Conservation (phyloP, 1,284 basidiomycete species). For the Cryptococcus hybrid region DNA sequence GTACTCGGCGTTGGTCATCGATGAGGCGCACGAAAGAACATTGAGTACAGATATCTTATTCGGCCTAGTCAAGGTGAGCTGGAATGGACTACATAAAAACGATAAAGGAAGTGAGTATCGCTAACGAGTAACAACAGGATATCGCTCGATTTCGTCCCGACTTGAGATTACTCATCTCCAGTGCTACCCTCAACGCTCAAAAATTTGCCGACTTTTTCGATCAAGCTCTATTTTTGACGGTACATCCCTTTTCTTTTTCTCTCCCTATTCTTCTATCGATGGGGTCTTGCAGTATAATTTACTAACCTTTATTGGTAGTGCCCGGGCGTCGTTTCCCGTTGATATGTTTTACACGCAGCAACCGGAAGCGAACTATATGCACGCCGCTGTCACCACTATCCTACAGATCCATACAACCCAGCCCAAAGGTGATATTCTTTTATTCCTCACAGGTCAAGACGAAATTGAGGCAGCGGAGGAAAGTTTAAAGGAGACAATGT, state of each 20-base stretch:
- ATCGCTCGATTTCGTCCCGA: slow-evolving; percentile 96
- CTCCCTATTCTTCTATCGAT: background rate
- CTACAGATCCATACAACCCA: slow-evolving; percentile 99
- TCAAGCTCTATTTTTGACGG: slow-evolving; percentile 86
- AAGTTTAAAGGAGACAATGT: slow-evolving; percentile 90
- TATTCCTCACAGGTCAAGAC: slow-evolving; percentile 98
- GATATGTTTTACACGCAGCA: slow-evolving; percentile 98
- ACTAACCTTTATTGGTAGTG: slow-evolving; percentile 55
- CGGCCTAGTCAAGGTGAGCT: slow-evolving; percentile 88
- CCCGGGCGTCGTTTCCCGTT: slow-evolving; percentile 95
- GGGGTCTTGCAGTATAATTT: background rate
- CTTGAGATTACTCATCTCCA: slow-evolving; percentile 84
- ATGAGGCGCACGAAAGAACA: slow-evolving; percentile 95
- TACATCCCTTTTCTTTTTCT: slow-evolving; percentile 46
- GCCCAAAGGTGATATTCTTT: slow-evolving; percentile 95
- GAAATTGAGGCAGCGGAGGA: slow-evolving; percentile 98
- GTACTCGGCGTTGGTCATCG: slow-evolving; percentile 90
- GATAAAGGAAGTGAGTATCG: too few relatives aligned
- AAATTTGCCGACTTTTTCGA: slow-evolving; percentile 98
- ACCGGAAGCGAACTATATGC: slow-evolving; percentile 96
- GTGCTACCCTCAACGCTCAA: slow-evolving; percentile 94
- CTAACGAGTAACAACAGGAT: slow-evolving; percentile 58
- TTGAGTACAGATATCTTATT: slow-evolving; percentile 95
- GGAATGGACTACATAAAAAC: too few relatives aligned
- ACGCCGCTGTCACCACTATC: slow-evolving; percentile 96